Evolutionary conservation across 2,329 filamentous ascomycete species (phyloP), one percentile per base, ranked within the genome.

Genomic region (Calonectria pauciramosa): DNA sequence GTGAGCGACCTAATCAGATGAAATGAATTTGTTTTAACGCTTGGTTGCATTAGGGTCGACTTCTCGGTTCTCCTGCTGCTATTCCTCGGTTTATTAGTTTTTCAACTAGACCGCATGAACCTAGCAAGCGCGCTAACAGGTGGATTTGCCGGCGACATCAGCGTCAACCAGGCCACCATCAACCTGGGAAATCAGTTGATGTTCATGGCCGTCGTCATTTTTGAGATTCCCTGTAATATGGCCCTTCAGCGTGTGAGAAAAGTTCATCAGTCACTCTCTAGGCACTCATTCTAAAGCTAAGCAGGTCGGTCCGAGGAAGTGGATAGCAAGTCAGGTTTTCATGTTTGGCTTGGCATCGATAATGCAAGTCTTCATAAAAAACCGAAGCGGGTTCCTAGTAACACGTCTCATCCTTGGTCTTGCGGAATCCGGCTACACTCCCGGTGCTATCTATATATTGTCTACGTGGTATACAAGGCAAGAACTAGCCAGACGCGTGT

Each of bases 111-210:
- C 73, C 86, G 89, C 32, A 90, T 89, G 84, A 90, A 90, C 71
- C 83, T 90, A 10, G 87, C 87, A 20, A 89, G 87, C 74, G 88
- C 88, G 10, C 80, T 90, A 0, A 90, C 88, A 0, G 88, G 85
- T 6, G 87, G 87, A 0, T 88, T 90, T 59, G 86, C 86, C 1
- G 79, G 81, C 3, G 83, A 86, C 44, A 87, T 89, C 36, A 73
- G 77, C 0, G 83, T 90, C 9, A 81, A 83, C 41, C 87, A 89
- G 73, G 84, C 86, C 28, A 89, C 86, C 0, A 86, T 90, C 73
- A 91, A 90, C 68, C 79, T 90, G 0, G 89, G 89, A 0, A 90
- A 90, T 71, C 88, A 90, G 75, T 79, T 90, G 11, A 88, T 90
- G 87, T 90, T 89, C 73, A 82, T 89, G 38, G 87, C 87, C 0